Conservation (phyloP, 2,329 filamentous ascomycete genomes). For the Trichoderma sp. region DNA sequence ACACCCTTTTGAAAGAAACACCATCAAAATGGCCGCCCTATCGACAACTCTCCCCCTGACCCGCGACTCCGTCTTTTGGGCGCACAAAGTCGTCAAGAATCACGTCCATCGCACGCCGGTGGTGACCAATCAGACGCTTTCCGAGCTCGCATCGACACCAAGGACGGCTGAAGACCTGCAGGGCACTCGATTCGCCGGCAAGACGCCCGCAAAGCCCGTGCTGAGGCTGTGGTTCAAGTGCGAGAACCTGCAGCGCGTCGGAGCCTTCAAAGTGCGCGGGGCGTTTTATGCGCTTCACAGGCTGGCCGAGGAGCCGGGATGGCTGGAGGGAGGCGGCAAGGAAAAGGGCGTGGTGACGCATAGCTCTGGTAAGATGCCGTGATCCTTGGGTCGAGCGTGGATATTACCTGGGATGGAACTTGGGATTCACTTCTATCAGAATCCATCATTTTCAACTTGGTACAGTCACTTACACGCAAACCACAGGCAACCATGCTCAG, state of each 20-base stretch:
- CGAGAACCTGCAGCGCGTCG: constrained; percentile 86
- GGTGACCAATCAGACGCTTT: constrained; percentile 73
- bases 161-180: constrained; percentile 52
- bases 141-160: constrained; percentile 69
- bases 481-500: constrained; percentile 85
- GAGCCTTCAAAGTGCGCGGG: constrained; percentile 88
- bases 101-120: constrained; percentile 83
- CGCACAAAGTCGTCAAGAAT: constrained; percentile 68
- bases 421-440: neutral
- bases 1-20: neutral
- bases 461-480: neutral
- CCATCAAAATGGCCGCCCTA: constrained; percentile 44
- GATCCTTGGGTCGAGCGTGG: neutral
- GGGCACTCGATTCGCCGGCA: constrained; percentile 55
- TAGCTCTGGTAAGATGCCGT: constrained; percentile 64
- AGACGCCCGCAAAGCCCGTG: constrained; percentile 58
- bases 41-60: constrained; percentile 62
- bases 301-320: constrained; percentile 60
- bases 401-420: neutral
- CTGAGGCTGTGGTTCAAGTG: constrained; percentile 89
- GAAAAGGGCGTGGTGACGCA: constrained; percentile 80
- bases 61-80: constrained; percentile 66
- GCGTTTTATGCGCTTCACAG: constrained; percentile 81
- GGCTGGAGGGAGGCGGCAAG: constrained; percentile 56
- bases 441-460: neutral